phyloP scores from a whole-genome alignment of 2,329 filamentous ascomycete species.

The Ceratocystis cubensis region DNA sequence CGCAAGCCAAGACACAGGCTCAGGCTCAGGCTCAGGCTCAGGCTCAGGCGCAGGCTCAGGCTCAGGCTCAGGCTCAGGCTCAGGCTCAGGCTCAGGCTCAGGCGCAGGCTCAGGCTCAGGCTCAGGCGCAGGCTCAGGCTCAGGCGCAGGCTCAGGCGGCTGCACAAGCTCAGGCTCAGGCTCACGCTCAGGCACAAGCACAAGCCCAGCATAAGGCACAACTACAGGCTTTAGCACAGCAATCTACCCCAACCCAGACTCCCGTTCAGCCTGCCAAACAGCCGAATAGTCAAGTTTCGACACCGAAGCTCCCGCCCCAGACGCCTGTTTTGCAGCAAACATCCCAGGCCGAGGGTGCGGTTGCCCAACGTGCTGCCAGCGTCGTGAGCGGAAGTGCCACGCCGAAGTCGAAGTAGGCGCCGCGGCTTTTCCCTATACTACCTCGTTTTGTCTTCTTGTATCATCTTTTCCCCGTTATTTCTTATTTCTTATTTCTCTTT shows the following conservation, averaged over 20 bases:
- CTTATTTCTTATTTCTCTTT: neutral
- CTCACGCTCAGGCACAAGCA: constrained; percentile 18
- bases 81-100: constrained; percentile 20
- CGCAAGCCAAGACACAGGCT: constrained; percentile 13
- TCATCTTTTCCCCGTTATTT: neutral
- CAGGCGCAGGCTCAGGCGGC: constrained; percentile 20
- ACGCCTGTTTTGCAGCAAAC: constrained; percentile 1
- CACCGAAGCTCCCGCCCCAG: constrained; percentile 16
- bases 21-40: constrained; percentile 22
- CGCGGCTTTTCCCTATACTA: neutral
- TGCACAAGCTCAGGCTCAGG: constrained; percentile 17
- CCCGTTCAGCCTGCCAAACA: neutral
- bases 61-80: constrained; percentile 13
- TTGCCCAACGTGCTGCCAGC: constrained; percentile 24
- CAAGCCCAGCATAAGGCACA: constrained; percentile 21
- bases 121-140: constrained; percentile 12
- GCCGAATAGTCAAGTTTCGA: neutral
- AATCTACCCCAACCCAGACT: constrained; percentile 20
- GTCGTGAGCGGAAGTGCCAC: constrained; percentile 33
- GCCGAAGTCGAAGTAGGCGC: constrained; percentile 23
- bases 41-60: constrained; percentile 22
- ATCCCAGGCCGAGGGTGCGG: constrained; percentile 4
- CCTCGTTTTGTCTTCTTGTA: neutral
- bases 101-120: constrained; percentile 21
- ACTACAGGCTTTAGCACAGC: constrained; percentile 20